These are phyloP conservation scores for Neurospora discreta DNA, from an alignment of 495 filamentous ascomycete genomes.

Conservation along the genomic window DNA sequence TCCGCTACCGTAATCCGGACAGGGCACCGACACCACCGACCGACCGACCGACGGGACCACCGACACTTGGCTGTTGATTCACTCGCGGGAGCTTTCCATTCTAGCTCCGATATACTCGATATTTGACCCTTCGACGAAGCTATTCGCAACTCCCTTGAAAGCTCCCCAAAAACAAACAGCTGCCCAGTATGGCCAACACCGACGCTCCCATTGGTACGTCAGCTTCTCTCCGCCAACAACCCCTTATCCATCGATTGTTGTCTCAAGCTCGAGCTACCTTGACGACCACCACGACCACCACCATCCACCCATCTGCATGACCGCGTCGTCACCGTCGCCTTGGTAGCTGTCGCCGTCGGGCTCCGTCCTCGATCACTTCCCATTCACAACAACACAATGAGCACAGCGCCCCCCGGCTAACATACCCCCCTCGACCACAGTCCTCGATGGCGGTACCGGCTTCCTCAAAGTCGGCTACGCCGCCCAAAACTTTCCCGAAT, in stretches of 20 bases:
- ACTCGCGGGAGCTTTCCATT: background rate
- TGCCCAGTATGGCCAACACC: constrained; percentile 1
- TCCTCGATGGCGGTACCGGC: constrained; percentile 98
- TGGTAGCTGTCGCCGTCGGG: background rate
- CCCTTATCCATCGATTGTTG: background rate
- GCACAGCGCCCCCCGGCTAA: constrained; percentile 4
- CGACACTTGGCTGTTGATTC: background rate
- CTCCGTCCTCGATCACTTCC: background rate
- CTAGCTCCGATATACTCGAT: background rate
- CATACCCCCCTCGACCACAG: constrained; percentile 35
- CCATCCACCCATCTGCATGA: background rate
- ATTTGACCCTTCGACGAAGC: background rate
- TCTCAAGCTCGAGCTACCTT: background rate
- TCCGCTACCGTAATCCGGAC: background rate
- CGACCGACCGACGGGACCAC: background rate
- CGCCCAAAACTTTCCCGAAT: constrained; percentile 96
- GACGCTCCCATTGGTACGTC: constrained; percentile 6
- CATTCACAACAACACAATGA: background rate
- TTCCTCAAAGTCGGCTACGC: constrained; percentile 99
- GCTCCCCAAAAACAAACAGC: background rate
- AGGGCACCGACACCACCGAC: background rate
- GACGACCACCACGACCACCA: background rate
- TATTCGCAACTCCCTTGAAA: background rate
- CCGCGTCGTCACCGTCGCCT: background rate
- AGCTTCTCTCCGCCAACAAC: constrained; percentile 9